phyloP scores from a whole-genome alignment of 805 yeast genomes.

The Candida hungchunana region DNA sequence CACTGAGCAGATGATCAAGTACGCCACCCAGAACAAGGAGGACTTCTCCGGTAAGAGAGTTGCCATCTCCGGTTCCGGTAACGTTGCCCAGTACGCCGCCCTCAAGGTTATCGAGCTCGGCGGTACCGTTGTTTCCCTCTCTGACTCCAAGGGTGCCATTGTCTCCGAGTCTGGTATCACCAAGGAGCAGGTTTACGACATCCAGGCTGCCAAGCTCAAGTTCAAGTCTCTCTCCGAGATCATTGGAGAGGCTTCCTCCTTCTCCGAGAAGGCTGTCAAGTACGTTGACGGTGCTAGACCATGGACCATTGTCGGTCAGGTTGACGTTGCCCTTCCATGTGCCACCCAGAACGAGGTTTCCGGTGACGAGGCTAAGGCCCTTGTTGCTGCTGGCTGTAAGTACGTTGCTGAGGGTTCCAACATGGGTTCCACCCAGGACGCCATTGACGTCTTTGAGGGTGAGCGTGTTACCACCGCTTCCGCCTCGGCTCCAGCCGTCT shows the following conservation, averaged over 20 bases:
- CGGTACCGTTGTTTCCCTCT: slow-evolving; percentile 87
- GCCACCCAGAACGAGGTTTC: slow-evolving; percentile 98
- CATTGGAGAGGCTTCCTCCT: slow-evolving; percentile 51
- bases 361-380: slow-evolving; percentile 94
- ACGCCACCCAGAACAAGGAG: slow-evolving; percentile 86
- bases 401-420: slow-evolving; percentile 98
- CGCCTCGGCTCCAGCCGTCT: slow-evolving; percentile 52
- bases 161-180: slow-evolving; percentile 79
- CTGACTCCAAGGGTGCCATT: slow-evolving; percentile 92
- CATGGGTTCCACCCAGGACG: slow-evolving; percentile 99
- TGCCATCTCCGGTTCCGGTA: slow-evolving; percentile 96
- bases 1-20: slow-evolving; percentile 96
- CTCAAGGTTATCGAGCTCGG: slow-evolving; percentile 96
- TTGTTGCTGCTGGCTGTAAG: slow-evolving; percentile 87
- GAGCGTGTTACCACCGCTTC: slow-evolving; percentile 48
- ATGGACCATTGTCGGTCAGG: slow-evolving; percentile 87
- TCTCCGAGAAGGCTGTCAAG: slow-evolving; percentile 53
- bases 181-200: slow-evolving; percentile 68
- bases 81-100: slow-evolving; percentile 99
- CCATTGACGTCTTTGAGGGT: slow-evolving; percentile 90
- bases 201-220: slow-evolving; percentile 74
- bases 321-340: slow-evolving; percentile 94
- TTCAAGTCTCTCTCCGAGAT: slow-evolving; percentile 73
- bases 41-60: slow-evolving; percentile 90
- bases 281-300: slow-evolving; percentile 95